Conservation (phyloP, 1,284 basidiomycete species). For the Cerioporus squamosus region DNA sequence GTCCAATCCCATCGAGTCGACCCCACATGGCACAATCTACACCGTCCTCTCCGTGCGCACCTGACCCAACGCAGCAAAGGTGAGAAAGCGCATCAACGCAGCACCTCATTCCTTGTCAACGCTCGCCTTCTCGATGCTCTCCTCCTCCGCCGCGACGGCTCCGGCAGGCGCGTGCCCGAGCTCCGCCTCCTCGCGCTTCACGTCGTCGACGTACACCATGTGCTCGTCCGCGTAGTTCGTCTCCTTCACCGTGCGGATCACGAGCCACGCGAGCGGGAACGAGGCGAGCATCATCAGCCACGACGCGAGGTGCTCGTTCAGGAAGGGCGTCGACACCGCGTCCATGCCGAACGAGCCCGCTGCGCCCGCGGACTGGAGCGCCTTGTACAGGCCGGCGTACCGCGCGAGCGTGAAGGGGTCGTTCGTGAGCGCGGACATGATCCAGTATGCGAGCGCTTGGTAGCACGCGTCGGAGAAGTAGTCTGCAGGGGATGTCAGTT, state of each 20-base stretch:
- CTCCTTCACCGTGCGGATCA: constrained; percentile 43
- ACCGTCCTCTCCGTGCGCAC: no score
- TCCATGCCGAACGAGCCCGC: constrained; percentile 54
- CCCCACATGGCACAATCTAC: no score
- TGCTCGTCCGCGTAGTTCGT: constrained; percentile 44
- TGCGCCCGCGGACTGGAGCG: constrained; percentile 43
- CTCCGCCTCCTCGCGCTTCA: constrained; percentile 28
- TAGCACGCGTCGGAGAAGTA: constrained; percentile 44
- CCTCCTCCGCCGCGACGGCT: constrained; percentile 3
- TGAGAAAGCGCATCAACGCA: neutral
- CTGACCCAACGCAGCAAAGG: no score
- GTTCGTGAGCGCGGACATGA: constrained; percentile 49
- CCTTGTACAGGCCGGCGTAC: constrained; percentile 47
- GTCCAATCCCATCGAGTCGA: no score
- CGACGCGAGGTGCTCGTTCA: constrained; percentile 44
- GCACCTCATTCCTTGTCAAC: neutral
- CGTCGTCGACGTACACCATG: constrained; percentile 37
- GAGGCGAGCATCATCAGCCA: constrained; percentile 43
- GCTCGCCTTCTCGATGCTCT: constrained; percentile 14
- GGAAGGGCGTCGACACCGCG: constrained; percentile 43
- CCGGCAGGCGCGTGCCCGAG: constrained; percentile 6
- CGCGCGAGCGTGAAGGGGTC: constrained; percentile 49
- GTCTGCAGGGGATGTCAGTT: constrained; percentile 24
- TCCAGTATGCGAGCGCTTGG: constrained; percentile 46
- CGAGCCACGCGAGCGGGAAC: constrained; percentile 41